Percentiles rank a stretch among this genome's conserved stretches.
Evolutionary conservation across 805 yeast species (phyloP).

Genomic region (Lipomyces japonicus): DNA sequence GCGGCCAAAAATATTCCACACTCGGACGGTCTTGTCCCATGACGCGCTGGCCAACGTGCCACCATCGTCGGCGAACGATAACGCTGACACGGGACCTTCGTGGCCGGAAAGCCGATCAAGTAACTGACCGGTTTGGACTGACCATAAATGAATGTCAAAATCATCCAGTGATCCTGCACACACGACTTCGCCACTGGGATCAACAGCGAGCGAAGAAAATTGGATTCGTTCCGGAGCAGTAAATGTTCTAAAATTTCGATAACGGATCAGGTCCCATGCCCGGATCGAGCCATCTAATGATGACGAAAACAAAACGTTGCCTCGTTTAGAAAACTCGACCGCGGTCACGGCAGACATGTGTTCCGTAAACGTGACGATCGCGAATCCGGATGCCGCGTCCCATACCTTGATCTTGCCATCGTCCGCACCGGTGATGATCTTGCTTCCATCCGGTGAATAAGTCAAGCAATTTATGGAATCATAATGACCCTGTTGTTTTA

Average conservation of each 20-base stretch:
- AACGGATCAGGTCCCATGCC: constrained; percentile 93
- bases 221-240: constrained; percentile 87
- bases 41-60: constrained; percentile 80
- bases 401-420: constrained; percentile 96
- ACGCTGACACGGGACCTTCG: constrained; percentile 88
- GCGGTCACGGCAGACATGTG: constrained; percentile 87
- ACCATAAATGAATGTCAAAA: constrained; percentile 92
- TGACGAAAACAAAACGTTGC: constrained; percentile 85
- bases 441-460: constrained; percentile 92
- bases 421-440: constrained; percentile 89
- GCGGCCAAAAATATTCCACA: constrained; percentile 90
- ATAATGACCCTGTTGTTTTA: constrained; percentile 96
- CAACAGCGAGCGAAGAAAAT: constrained; percentile 85
- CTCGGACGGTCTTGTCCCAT: constrained; percentile 92
- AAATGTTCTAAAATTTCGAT: constrained; percentile 89
- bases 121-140: constrained; percentile 91
- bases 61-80: constrained; percentile 79
- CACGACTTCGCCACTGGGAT: constrained; percentile 94
- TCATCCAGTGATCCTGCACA: constrained; percentile 91
- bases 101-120: constrained; percentile 88
- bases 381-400: constrained; percentile 91
- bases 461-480: constrained; percentile 80
- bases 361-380: constrained; percentile 85
- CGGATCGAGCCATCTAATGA: constrained; percentile 95
- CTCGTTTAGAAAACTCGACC: constrained; percentile 79